Conservation (phyloP, 257 asterid genomes). For the Scutellaria barbata region DNA sequence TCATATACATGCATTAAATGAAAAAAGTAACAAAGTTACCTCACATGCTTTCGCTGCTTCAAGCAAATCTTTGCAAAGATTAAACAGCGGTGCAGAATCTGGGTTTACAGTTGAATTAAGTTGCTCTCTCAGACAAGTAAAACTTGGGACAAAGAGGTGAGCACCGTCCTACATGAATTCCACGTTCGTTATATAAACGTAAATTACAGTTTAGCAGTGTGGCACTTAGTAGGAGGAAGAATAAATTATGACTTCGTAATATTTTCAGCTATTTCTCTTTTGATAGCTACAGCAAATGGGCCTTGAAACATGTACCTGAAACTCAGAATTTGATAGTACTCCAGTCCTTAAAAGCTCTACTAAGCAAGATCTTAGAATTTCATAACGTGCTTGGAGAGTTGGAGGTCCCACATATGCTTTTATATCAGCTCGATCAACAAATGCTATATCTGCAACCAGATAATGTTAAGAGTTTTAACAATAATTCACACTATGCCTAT, state of each 20-base stretch:
- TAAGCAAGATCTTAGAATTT: constrained; percentile 87
- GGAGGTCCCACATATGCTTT: constrained; percentile 99
- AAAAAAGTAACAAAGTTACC: constrained; percentile 49
- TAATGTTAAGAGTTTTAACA: constrained; percentile 8
- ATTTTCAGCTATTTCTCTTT: constrained; percentile 14
- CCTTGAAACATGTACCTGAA: constrained; percentile 49
- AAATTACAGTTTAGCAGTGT: too few species aligned
- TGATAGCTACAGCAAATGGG: constrained; percentile 4
- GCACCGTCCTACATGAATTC: constrained; percentile 51
- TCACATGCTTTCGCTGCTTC: constrained; percentile 89
- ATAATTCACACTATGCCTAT: constrained; percentile 10
- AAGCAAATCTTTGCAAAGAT: constrained; percentile 61
- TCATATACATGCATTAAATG: constrained; percentile 9
- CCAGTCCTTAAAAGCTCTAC: constrained; percentile 83
- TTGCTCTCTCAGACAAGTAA: constrained; percentile 65
- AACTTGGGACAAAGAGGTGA: constrained; percentile 58
- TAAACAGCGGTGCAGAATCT: constrained; percentile 43
- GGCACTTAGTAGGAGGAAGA: too few species aligned
- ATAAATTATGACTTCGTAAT: too few species aligned
- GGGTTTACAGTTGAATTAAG: constrained; percentile 40
- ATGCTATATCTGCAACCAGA: constrained; percentile 82
- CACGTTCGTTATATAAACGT: neutral
- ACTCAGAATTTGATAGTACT: constrained; percentile 64
- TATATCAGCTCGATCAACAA: constrained; percentile 98
- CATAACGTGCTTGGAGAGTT: constrained; percentile 93